phyloP scores from a whole-genome alignment of 2,329 filamentous ascomycete species.

The Colletotrichum caudatum region DNA sequence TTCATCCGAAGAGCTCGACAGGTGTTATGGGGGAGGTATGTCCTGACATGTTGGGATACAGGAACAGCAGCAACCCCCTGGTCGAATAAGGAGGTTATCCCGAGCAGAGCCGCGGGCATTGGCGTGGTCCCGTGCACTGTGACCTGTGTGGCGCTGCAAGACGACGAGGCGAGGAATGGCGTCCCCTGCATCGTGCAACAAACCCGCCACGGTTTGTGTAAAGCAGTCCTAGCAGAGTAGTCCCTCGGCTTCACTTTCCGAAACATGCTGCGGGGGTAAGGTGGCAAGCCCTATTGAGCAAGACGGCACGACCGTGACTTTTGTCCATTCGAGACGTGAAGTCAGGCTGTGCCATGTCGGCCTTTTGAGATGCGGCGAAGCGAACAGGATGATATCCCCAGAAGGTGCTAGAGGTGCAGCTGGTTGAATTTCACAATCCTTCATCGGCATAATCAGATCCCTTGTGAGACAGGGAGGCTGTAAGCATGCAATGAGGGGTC shows the following conservation, averaged over 20 bases:
- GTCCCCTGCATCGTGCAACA: slow-evolving; percentile 10
- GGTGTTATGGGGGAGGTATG: slow-evolving; percentile 6
- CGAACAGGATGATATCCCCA: slow-evolving; percentile 20
- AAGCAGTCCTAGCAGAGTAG: not conserved
- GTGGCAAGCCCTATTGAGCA: slow-evolving; percentile 7
- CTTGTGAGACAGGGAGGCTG: slow-evolving; percentile 13
- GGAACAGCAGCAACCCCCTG: not conserved
- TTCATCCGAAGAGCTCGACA: slow-evolving; percentile 40
- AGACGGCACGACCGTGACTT: not conserved
- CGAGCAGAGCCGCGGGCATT: slow-evolving; percentile 1
- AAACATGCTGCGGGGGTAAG: slow-evolving; percentile 20
- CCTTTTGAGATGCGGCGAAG: slow-evolving; percentile 15
- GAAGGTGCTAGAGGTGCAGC: slow-evolving; percentile 20
- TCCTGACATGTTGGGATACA: slow-evolving; percentile 5
- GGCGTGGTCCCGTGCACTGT: not conserved
- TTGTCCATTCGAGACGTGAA: slow-evolving; percentile 3
- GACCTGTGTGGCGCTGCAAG: not conserved
- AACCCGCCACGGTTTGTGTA: not conserved
- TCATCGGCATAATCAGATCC: slow-evolving; percentile 25
- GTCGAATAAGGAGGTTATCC: slow-evolving; percentile 2
- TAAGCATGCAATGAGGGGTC: not conserved
- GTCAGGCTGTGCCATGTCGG: slow-evolving; percentile 1
- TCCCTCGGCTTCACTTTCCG: slow-evolving; percentile 5
- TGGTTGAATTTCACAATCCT: slow-evolving; percentile 33
- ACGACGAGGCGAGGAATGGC: slow-evolving; percentile 8